Evolutionary conservation across 768 basidiomycete species (phyloP), one percentile per base, ranked within the genome.

Genomic region (Porphyrellus cyaneotinctus): DNA sequence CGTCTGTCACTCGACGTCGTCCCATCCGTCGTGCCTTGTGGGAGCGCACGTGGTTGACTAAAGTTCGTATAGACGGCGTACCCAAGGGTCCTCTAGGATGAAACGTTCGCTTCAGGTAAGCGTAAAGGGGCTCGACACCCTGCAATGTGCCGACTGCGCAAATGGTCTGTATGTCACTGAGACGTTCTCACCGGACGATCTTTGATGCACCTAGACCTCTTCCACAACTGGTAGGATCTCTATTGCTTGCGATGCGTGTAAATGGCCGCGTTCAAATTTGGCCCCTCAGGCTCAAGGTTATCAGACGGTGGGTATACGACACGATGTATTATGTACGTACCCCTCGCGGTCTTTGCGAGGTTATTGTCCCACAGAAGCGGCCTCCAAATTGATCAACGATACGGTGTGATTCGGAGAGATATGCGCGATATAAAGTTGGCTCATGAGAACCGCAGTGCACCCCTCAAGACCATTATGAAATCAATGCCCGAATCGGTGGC

Each of bases 91-190:
- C 26, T 28, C 4, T 28, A 9, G 26, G 26, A 9, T 9, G 26
- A 4, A 28, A 28, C 48, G 49, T 52, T 39, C 49, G 28, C n/a
- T n/a, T n/a, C n/a, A 44, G 52, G 52, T 6, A 49, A n/a, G n/a
- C n/a, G n/a, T n/a, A n/a, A n/a, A n/a, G n/a, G n/a, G n/a, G n/a
- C 52, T 14, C 26, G 9, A 28, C 26, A 28, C 26, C 26, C 5
- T 28, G 26, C 26, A 28, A 5, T 5, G 26, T 28, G 26, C 26
- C 5, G 5, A 28, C 26, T 9, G n/a, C n/a, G n/a, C n/a, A n/a
- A n/a, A 28, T 28, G 26, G 26, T 9, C 26, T 5, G 4, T 28
- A 28, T 28, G 26, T n/a, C n/a, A n/a, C n/a, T 38, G 6, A 14
- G 12, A 32, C 10, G 17, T 31, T 43, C 44, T 32, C 28, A 41